Evolutionary conservation across 805 yeast species (phyloP).

Genomic region (Candida krabiensis): DNA sequence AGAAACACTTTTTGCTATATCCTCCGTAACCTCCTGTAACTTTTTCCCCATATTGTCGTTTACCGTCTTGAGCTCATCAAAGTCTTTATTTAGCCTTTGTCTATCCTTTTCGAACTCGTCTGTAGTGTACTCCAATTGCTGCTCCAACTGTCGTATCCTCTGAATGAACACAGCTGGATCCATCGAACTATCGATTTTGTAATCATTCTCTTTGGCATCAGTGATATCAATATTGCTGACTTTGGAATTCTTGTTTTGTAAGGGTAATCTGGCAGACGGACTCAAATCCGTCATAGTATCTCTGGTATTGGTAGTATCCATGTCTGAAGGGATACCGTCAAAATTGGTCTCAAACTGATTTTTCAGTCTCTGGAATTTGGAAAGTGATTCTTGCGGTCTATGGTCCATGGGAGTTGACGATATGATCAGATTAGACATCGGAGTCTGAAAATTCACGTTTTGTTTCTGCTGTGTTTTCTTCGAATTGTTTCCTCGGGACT

Average conservation of each 20-base stretch:
- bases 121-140: background rate
- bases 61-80: background rate
- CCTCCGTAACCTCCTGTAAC: background rate
- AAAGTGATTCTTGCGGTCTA: background rate
- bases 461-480: background rate
- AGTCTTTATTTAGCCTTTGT: background rate
- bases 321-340: background rate
- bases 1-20: background rate
- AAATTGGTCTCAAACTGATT: slow-evolving; percentile 2
- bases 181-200: background rate
- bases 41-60: background rate
- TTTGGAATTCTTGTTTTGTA: background rate
- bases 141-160: background rate
- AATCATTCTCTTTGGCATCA: background rate
- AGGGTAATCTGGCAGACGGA: slow-evolving; percentile 1
- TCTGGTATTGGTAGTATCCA: background rate
- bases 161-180: background rate
- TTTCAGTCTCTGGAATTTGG: slow-evolving; percentile 3
- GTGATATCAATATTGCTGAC: background rate
- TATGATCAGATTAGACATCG: slow-evolving; percentile 9
- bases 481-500: background rate
- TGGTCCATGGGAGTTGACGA: slow-evolving; percentile 17
- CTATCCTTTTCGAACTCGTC: background rate
- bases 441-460: slow-evolving; percentile 10
- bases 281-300: background rate